phyloP scores from a whole-genome alignment of 2,329 filamentous ascomycete genomes.

The Phialocephala sp. region DNA sequence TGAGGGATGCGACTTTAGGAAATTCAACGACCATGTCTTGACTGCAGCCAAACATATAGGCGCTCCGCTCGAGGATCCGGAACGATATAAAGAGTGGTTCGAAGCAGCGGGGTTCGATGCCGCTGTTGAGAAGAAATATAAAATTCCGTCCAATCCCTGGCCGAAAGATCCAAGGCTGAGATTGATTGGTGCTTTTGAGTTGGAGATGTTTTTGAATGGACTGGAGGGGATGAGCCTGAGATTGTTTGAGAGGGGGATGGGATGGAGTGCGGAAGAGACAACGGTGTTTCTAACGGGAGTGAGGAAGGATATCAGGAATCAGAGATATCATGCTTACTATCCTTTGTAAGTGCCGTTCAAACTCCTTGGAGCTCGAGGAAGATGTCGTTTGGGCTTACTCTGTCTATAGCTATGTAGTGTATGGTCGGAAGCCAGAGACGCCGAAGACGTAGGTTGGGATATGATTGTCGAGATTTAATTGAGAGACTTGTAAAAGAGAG shows the following conservation, averaged over 20 bases:
- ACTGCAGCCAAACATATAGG: not conserved
- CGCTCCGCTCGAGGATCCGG: not conserved
- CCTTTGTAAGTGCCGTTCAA: slow-evolving; percentile 21
- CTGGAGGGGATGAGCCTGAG: slow-evolving; percentile 20
- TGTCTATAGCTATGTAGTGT: not conserved
- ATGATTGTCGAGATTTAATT: no score
- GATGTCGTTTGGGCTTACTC: not conserved
- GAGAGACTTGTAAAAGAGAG: not conserved
- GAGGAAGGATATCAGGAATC: slow-evolving; percentile 21
- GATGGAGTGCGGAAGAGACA: slow-evolving; percentile 20
- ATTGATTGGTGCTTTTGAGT: slow-evolving; percentile 1
- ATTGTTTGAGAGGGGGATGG: slow-evolving; percentile 21
- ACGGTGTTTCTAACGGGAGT: slow-evolving; percentile 16
- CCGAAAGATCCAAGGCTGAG: not conserved
- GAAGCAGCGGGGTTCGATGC: not conserved
- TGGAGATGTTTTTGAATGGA: slow-evolving; percentile 10
- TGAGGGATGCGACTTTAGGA: not conserved
- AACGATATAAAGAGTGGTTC: not conserved
- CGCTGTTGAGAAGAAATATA: not conserved
- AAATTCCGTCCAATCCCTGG: not conserved
- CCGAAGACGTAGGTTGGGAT: not conserved
- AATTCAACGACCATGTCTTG: not conserved
- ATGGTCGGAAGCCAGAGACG: not conserved
- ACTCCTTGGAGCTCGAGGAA: not conserved
- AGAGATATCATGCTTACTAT: slow-evolving; percentile 23